Evolutionary conservation across 768 basidiomycete species (phyloP), one percentile per base, ranked within the genome.

Genomic region (Pleurotus ostreatus): DNA sequence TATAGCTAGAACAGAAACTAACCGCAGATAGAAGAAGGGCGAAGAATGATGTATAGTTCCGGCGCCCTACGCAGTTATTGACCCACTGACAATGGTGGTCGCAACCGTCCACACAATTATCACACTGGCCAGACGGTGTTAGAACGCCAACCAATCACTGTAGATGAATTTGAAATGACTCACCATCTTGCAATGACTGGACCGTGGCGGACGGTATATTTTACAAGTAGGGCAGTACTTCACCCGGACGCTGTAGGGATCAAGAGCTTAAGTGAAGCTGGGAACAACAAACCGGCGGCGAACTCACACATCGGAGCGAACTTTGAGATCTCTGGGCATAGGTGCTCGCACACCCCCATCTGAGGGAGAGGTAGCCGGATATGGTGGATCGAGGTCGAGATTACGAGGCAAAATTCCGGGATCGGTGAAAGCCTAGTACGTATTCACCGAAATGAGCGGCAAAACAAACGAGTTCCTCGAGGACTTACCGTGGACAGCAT

Each of bases 71-170:
- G 67, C 97, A 98, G 67, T 94, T 97, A 68, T 98, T 97, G 16
- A 99, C 84, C 89, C 88, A 90, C 66, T 87, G 86, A 60, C 88
- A 91, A 66, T 93, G 92, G 66, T 95, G 91, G 68, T 96, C 94
- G 61, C 95, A 98, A 8, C 88, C 87, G 61, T 98, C 95, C 13
- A 98, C 93, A 65, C 96, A 99, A 66, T 98, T 98, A 63, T 97
- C 93, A 67, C 96, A 99, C 89, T 95, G 61, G 6, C n/a, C 39
- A 18, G 13, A 16, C 16, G 18, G 39, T 23, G 45, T 22, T 8
- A 26, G 7, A 30, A 11, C n/a, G 38, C 23, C 22, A 25, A 26
- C 13, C 18, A 12, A 13, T 38, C 13, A 5, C 16, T 45, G 18
- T 6, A 26, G 6, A 44, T 39, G 16, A 23, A 13, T 41, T 22